Conservation (phyloP, 176 grass and related monocot genomes). For the Oryza punctata region DNA sequence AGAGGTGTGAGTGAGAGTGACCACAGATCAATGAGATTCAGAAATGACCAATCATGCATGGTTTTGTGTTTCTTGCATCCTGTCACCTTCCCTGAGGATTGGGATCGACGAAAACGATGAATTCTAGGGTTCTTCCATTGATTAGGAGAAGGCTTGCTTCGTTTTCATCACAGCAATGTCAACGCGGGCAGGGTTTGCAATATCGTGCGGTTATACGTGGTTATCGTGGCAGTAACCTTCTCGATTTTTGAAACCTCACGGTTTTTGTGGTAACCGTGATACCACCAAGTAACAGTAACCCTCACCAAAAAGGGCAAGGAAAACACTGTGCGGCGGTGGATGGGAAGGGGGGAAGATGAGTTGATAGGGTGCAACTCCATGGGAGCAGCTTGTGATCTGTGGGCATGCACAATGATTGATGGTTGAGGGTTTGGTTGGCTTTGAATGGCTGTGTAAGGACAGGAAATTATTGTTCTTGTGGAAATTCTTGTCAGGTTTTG, state of each 20-base stretch:
- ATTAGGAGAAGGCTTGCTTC: background rate
- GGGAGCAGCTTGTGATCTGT: background rate
- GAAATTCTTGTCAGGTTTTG: background rate
- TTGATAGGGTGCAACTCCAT: background rate
- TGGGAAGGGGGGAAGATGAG: background rate
- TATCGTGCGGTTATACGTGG: too few relatives aligned
- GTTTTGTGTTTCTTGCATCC: background rate
- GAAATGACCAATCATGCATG: background rate
- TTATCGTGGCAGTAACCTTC: too few relatives aligned
- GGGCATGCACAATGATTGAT: background rate
- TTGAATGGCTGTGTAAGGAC: background rate
- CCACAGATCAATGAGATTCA: background rate
- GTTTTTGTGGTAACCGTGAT: too few relatives aligned
- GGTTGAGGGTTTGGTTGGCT: background rate
- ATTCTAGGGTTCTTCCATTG: background rate
- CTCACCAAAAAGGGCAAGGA: too few relatives aligned
- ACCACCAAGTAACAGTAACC: too few relatives aligned
- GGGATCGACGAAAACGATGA: background rate
- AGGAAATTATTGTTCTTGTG: background rate
- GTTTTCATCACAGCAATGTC: background rate
- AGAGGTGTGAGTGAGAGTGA: background rate
- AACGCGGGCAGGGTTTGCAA: too few relatives aligned
- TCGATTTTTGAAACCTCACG: too few relatives aligned
- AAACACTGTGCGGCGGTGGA: background rate
- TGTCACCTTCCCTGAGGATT: constrained; percentile 30